Conservation (phyloP, 768 basidiomycete genomes). For the Leccinum subgranulosum region DNA sequence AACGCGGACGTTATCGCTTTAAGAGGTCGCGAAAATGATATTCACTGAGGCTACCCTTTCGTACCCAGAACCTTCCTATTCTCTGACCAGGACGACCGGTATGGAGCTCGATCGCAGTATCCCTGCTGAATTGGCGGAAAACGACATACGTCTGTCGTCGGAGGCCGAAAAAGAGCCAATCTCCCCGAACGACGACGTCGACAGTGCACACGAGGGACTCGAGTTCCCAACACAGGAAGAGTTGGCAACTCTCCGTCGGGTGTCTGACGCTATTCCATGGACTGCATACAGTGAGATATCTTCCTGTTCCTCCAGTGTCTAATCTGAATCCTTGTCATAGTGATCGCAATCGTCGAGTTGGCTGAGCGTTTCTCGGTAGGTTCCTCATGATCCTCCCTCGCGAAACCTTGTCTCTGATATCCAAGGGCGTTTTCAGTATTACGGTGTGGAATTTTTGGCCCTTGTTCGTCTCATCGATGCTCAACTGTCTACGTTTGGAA, state of each 20-base stretch:
- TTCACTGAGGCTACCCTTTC: not conserved
- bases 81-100: slow-evolving; percentile 7
- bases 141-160: slow-evolving; percentile 2
- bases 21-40: slow-evolving; percentile 7
- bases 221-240: slow-evolving; percentile 67
- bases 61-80: not conserved
- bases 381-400: not conserved
- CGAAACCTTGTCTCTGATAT: not conserved
- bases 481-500: slow-evolving; percentile 17
- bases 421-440: slow-evolving; percentile 34
- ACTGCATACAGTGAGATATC: slow-evolving; percentile 38
- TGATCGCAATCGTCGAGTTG: slow-evolving; percentile 64
- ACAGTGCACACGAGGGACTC: slow-evolving; percentile 48
- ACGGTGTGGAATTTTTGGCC: slow-evolving; percentile 35
- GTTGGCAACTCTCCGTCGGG: slow-evolving; percentile 51
- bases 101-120: slow-evolving; percentile 7
- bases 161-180: slow-evolving; percentile 17
- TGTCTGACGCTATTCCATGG: slow-evolving; percentile 60
- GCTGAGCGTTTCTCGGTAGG: slow-evolving; percentile 72
- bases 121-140: slow-evolving; percentile 13
- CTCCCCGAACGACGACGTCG: slow-evolving; percentile 19
- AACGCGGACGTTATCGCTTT: not conserved
- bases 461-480: not conserved
- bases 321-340: slow-evolving; percentile 28
- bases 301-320: not conserved